Conservation (phyloP, 805 yeast genomes). For the Kluyveromyces wickerhamii region DNA sequence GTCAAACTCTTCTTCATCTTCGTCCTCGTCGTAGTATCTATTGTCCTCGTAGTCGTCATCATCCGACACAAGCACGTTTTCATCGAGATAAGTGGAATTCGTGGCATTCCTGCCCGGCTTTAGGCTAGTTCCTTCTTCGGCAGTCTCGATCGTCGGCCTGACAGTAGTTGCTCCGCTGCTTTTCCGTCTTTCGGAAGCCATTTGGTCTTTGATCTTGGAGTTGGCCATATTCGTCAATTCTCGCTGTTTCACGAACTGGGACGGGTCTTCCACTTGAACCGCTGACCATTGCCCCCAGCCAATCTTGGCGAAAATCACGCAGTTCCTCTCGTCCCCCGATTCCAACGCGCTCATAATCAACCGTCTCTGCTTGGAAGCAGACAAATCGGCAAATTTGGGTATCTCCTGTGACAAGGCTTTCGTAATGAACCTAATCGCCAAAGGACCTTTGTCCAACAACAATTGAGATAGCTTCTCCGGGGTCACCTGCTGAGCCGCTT, state of each 20-base stretch:
- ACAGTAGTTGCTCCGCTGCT: conserved; percentile 18
- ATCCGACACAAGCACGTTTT: conserved; percentile 30
- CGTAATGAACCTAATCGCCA: conserved; percentile 86
- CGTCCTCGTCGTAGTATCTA: conserved; percentile 28
- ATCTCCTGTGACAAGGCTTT: conserved; percentile 67
- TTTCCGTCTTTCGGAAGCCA: conserved; percentile 26
- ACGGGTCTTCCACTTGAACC: conserved; percentile 35
- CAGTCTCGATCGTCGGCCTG: not conserved
- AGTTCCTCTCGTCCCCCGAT: conserved; percentile 45
- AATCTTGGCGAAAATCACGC: conserved; percentile 76
- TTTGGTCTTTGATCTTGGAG: conserved; percentile 38
- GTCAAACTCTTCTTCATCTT: conserved; percentile 19
- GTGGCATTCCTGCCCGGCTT: not conserved
- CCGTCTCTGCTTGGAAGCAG: conserved; percentile 82
- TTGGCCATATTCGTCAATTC: conserved; percentile 34
- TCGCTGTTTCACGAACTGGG: conserved; percentile 33
- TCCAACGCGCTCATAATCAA: conserved; percentile 86
- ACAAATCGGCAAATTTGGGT: conserved; percentile 68
- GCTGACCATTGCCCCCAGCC: conserved; percentile 98
- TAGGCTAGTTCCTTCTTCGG: not conserved
- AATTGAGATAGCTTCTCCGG: conserved; percentile 67
- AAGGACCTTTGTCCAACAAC: conserved; percentile 68
- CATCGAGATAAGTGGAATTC: conserved; percentile 32
- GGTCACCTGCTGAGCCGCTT: conserved; percentile 80
- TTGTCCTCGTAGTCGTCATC: conserved; percentile 32